Evolutionary conservation across 768 basidiomycete species (phyloP).

Genomic region (Macrolepiota fuliginosa): DNA sequence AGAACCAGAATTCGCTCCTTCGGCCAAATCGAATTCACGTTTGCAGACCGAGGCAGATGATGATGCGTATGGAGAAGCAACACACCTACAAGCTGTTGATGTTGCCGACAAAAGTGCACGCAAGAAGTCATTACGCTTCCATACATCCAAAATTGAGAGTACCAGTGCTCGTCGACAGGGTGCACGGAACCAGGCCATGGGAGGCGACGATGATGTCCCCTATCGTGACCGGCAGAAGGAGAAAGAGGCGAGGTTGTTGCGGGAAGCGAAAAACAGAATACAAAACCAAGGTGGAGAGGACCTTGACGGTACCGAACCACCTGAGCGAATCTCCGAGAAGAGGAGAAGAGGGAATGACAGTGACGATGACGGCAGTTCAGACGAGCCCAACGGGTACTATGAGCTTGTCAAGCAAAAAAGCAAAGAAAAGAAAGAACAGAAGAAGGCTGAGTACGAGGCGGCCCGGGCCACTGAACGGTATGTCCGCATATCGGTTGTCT

Average conservation of each 20-base stretch:
- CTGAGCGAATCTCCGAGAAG: slow-evolving; percentile 35
- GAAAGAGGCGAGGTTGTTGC: slow-evolving; percentile 51
- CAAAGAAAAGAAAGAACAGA: slow-evolving; percentile 71
- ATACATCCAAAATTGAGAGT: slow-evolving; percentile 88
- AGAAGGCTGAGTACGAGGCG: slow-evolving; percentile 80
- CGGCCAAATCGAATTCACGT: slow-evolving; percentile 28
- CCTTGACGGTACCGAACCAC: slow-evolving; percentile 53
- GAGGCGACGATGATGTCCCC: slow-evolving; percentile 96
- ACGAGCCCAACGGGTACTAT: slow-evolving; percentile 79
- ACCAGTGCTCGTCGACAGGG: slow-evolving; percentile 72
- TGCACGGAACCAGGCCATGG: slow-evolving; percentile 66
- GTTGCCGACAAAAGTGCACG: slow-evolving; percentile 80
- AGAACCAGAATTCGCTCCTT: slow-evolving; percentile 69
- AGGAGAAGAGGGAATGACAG: slow-evolving; percentile 33
- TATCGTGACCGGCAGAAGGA: slow-evolving; percentile 74
- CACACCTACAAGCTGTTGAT: slow-evolving; percentile 66
- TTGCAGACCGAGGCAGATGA: slow-evolving; percentile 26
- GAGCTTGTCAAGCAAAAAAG: slow-evolving; percentile 79
- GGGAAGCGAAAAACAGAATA: slow-evolving; percentile 47
- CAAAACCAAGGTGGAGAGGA: slow-evolving; percentile 61
- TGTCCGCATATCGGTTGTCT: slow-evolving; percentile 17
- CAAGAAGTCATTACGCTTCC: slow-evolving; percentile 85
- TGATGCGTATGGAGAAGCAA: slow-evolving; percentile 75
- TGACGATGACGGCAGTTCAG: slow-evolving; percentile 39
- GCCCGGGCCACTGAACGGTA: slow-evolving; percentile 55